These are phyloP conservation scores for Pichia sp. DNA, from an alignment of 1,139 yeast genomes.

Conservation along the genomic window DNA sequence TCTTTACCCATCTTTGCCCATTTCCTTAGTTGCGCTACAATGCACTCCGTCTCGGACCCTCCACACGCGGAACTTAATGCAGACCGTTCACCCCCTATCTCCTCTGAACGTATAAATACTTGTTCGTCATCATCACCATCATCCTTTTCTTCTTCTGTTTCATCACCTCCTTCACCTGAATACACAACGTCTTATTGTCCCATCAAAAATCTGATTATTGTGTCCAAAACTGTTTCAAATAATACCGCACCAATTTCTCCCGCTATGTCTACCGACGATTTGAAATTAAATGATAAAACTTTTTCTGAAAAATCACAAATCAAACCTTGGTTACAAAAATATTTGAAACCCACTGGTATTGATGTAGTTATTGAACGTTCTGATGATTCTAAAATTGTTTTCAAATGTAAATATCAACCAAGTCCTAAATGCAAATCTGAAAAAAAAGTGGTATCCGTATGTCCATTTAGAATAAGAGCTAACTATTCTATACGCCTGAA, in stretches of 20 bases:
- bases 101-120: background rate
- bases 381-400: constrained; percentile 60
- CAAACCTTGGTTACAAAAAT: constrained; percentile 62
- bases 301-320: constrained; percentile 43
- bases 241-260: background rate
- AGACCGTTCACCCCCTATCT: background rate
- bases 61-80: background rate
- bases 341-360: constrained; percentile 45
- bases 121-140: background rate
- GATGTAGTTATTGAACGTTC: constrained; percentile 64
- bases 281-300: background rate
- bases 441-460: constrained; percentile 23
- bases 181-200: constrained; percentile 5
- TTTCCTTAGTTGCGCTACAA: no score
- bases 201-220: constrained; percentile 1
- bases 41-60: background rate
- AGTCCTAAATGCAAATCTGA: background rate
- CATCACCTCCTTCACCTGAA: background rate
- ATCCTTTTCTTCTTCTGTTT: background rate
- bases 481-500: constrained; percentile 51
- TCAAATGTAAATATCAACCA: constrained; percentile 49
- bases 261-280: background rate
- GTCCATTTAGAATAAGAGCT: constrained; percentile 69
- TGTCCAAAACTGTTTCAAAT: background rate
- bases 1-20: no score